Evolutionary conservation across 2,329 filamentous ascomycete genomes (phyloP), one percentile per base, ranked within the genome.

Genomic region (Zymoseptoria pseudotritici): DNA sequence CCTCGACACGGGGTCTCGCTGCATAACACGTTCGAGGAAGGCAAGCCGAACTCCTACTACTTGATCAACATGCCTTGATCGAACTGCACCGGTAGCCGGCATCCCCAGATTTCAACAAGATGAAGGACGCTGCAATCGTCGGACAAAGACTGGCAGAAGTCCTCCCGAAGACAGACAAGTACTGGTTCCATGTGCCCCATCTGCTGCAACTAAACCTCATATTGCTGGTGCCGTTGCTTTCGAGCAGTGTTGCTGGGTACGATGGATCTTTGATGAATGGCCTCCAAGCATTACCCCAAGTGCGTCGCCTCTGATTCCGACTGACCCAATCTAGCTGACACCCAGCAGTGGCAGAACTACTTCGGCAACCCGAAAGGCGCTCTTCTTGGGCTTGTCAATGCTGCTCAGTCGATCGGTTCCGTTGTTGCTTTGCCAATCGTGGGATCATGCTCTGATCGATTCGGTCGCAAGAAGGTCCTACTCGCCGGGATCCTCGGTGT

Each of bases 231-330:
- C 77, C 78, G 0, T 67, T 79, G 2, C 61, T 80, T 0, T 79
- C 77, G 0, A 76, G 77, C 0, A 71, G 75, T 0, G 74, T 75
- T 1, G 73, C 73, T 42, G 78, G 78, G 3, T 80, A 78, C 50
- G 78, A 80, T 73, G 78, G 63, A 11, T 76, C 75, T 1, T 72
- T 79, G 60, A 77, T 66, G 65, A 80, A 80, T 61, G 78, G 77
- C 10, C 70, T 26, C 6, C 24, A 26, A 26, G 24, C 24, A 26
- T 26, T 26, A 26, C 24, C 24, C 24, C 24, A 26, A 26, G 24
- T 26, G 24, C 24, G 24, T 26, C 24, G 24, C 7, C 5, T 26
- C 24, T 4, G 1, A 4, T 26, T 4, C 24, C 24, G 24, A 26
- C 24, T 26, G 24, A 26, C 24, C 24, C 24, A 26, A 7, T 4